Base-by-base conservation (phyloP, 2,329 filamentous ascomycete species). In the Fusarium torreyae region DNA sequence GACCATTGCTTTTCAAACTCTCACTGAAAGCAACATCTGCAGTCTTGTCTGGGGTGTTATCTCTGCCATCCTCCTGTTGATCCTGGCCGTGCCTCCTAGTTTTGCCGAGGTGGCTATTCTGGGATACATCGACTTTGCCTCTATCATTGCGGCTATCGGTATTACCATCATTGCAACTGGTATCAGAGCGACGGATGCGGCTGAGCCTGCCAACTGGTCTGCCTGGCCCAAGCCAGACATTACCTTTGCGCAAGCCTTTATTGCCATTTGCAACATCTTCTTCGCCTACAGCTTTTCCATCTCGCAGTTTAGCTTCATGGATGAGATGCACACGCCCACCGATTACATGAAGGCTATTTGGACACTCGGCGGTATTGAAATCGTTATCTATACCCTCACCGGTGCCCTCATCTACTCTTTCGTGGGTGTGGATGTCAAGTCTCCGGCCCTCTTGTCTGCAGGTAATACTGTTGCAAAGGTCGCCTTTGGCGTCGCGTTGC, bases 361-460 rank as follows among this genome's bases (percentile, higher is more conserved):
- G 63, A 77, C 88, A n/a, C 85, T 91, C 1, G 88, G 90, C 63
- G 77, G 81, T n/a, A 81, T 86, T 36, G 87, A 90, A 66, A 87
- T 88, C 22, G 76, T 81, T 34, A 84, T 92, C 33, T 92, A 93
- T 78, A 85, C 89, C 52, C 69, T 90, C 33, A 87, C 88, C 0
- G 88, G 88, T 4, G 83, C 87, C 7, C 81, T 92, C 14, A 87
- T 92, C 71, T 93, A 92, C 81, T 84, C 85, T 45, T 92, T 87
- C 70, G 88, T 87, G 6, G 91, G 91, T 20, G 78, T 82, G 4
- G 78, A 82, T 2, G 89, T 93, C 7, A 77, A 82, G 38, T 88
- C 87, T 1, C 91, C 91, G 2, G 91, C 91, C 0, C 82, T 93
- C 2, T 84, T 90, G 2, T 89, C 88, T 1, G 87, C 89, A 9